Evolutionary conservation across 495 filamentous ascomycete species (phyloP).

Genomic region (Daldinia bambusicola): DNA sequence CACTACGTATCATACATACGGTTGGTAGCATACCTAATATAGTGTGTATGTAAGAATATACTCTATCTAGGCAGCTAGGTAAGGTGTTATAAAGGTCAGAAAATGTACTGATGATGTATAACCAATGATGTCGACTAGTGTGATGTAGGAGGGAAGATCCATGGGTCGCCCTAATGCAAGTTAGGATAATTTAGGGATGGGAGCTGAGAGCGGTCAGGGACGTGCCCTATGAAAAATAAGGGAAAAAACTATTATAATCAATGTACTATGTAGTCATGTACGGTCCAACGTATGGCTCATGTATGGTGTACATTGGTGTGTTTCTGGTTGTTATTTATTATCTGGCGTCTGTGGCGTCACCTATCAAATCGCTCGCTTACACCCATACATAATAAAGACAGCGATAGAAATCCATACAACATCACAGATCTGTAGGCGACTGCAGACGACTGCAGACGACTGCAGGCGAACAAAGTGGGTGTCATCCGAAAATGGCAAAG

Average conservation of each 20-base stretch:
- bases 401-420: background rate
- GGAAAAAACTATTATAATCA: too few relatives aligned
- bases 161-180: conserved; percentile 16
- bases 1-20: too few relatives aligned
- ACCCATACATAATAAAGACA: background rate
- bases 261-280: too few relatives aligned
- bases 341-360: conserved; percentile 37
- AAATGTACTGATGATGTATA: background rate
- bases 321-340: background rate
- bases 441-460: background rate
- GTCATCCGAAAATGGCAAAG: conserved; percentile 31
- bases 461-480: conserved; percentile 1
- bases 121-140: background rate
- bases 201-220: conserved; percentile 28
- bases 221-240: conserved; percentile 11
- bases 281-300: too few relatives aligned
- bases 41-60: too few relatives aligned
- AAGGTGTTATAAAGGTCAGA: too few relatives aligned
- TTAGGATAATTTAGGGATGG: background rate
- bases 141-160: conserved; percentile 24
- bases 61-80: too few relatives aligned
- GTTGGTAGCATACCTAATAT: too few relatives aligned
- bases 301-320: background rate
- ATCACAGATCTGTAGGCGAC: conserved; percentile 6
- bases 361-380: conserved; percentile 27